Percentiles rank a stretch among this genome's conserved stretches.
phyloP scores from a whole-genome alignment of 176 grass and related monocot species.

The Miscanthus lutarioriparius region DNA sequence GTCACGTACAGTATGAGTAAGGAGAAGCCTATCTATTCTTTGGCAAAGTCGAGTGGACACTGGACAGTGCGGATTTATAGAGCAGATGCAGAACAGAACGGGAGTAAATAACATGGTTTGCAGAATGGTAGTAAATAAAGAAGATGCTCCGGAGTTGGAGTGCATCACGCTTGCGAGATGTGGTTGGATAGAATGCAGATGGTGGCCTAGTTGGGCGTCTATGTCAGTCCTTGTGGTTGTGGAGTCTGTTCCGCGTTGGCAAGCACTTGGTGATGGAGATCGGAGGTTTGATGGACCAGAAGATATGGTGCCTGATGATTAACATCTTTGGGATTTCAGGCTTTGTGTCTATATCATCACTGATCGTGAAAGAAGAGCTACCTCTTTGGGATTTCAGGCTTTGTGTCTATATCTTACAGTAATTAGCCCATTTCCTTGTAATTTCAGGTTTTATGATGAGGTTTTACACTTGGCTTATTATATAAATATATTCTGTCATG shows the following conservation, averaged over 20 bases:
- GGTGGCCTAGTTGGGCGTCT: background rate
- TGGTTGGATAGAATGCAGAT: background rate
- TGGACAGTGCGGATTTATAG: constrained; percentile 18
- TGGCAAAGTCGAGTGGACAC: background rate
- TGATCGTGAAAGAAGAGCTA: background rate
- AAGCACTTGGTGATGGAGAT: background rate
- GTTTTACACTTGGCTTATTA: background rate
- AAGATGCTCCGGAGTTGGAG: background rate
- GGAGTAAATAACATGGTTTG: background rate
- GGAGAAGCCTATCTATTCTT: background rate
- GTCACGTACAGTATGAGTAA: background rate
- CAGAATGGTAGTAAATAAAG: constrained; percentile 28
- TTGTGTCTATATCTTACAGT: background rate
- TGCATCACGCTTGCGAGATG: background rate
- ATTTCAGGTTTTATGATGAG: background rate
- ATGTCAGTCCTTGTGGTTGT: background rate
- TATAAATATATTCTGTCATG: background rate
- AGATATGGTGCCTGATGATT: background rate
- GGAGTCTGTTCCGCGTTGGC: background rate
- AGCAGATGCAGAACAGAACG: background rate
- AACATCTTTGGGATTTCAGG: background rate
- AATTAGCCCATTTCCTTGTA: background rate
- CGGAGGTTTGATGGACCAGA: background rate
- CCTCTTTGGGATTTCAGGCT: background rate
- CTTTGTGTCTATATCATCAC: background rate